Base-by-base conservation (phyloP, 2,329 filamentous ascomycete species). In the Nemania diffusa region DNA sequence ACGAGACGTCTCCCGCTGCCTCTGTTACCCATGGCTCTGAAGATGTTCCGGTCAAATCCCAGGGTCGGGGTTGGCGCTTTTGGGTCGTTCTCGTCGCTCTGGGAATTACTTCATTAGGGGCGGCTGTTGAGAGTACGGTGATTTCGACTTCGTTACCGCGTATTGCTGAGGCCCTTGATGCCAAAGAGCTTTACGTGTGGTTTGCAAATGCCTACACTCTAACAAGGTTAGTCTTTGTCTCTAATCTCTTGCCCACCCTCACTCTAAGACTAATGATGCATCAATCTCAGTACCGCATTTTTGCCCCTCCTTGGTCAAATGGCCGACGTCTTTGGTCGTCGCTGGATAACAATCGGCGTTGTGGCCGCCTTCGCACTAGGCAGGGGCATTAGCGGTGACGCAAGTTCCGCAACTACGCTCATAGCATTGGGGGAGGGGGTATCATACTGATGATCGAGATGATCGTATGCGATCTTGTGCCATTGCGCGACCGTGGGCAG, bases 401-500 rank as follows among this genome's bases (percentile, higher is more conserved):
- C 83, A 0, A 76, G 71, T 0, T 79, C 67, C 7, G 76, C 74
- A 0, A 69, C 69, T 0, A 79, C 81, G 64, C 87, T 1, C 84
- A 87, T 62, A 85, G 85, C 0, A 83, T 73, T 9, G 71, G 71
- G 0, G 44, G 22, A 15, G 68, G 66, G 2, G 69, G 71, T 2
- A 65, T 73, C 63, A 77, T 77, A 51, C 71, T 83, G 29, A 73
- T 85, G 0, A 74, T 80, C 2, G 81, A 85, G 22, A 76, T 85
- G 50, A 80, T 87, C n/a, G 75, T 84, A 9, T 82, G 78, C 44
- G 85, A 87, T 60, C 71, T 86, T 3, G 78, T 85, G 0, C 82
- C 84, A 1, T 27, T 62, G 2, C 40, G 51, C 7, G 59, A 62
- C 3, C 26, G 59, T 5, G 51, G 51, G 4, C 32, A 1, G 1